phyloP scores from a whole-genome alignment of 345 rosid genomes.

The Syzygium aromaticum region DNA sequence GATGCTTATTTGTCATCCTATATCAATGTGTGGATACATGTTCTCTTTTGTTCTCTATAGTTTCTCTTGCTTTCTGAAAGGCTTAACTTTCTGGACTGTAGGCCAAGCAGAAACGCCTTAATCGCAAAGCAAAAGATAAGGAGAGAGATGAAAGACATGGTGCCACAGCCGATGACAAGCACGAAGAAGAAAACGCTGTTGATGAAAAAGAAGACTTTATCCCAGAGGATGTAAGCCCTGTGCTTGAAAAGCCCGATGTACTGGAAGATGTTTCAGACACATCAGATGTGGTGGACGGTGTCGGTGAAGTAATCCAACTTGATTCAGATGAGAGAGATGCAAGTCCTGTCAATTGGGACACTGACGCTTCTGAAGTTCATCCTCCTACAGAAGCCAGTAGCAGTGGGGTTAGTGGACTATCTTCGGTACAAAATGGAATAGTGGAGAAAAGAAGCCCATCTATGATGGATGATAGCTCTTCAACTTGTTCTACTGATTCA shows the following conservation, averaged over 20 bases:
- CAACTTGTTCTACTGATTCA: conserved; percentile 81
- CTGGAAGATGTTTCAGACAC: conserved; percentile 69
- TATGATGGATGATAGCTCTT: conserved; percentile 85
- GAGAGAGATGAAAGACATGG: conserved; percentile 55
- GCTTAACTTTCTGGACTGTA: conserved; percentile 10
- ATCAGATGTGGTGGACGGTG: conserved; percentile 73
- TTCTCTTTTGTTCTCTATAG: neutral
- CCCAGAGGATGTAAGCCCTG: conserved; percentile 31
- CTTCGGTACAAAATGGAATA: conserved; percentile 53
- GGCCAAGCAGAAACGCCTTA: conserved; percentile 89
- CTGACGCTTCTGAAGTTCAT: conserved; percentile 66
- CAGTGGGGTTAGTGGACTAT: conserved; percentile 40
- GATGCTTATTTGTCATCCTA: neutral
- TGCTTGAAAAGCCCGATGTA: conserved; percentile 53
- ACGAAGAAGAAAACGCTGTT: conserved; percentile 24
- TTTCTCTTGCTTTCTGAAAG: neutral
- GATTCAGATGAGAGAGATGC: conserved; percentile 83
- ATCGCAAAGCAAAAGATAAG: conserved; percentile 74
- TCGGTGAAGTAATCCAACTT: conserved; percentile 51
- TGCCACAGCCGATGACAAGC: conserved; percentile 26
- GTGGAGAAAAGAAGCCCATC: conserved; percentile 49
- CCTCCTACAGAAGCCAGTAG: conserved; percentile 49
- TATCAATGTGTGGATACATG: neutral
- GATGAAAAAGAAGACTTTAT: conserved; percentile 37
- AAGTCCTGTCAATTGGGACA: conserved; percentile 76